Conservation (phyloP, 768 basidiomycete genomes). For the Tremella yokohamensis region DNA sequence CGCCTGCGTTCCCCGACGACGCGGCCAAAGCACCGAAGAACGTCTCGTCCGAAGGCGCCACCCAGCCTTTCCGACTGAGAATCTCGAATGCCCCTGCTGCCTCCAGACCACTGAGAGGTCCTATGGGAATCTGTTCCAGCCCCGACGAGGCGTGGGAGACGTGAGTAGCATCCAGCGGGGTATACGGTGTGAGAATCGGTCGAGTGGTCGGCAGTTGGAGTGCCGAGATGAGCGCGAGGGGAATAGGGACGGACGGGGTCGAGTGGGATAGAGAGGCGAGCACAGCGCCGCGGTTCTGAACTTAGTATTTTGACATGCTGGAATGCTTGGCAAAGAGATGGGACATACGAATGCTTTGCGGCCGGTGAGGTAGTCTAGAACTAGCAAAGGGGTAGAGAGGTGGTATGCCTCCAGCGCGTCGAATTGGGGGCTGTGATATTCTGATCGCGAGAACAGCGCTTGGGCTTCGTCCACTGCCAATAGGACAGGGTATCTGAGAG, state of each 20-base stretch:
- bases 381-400: slow-evolving; percentile 69
- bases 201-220: slow-evolving; percentile 56
- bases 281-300: slow-evolving; percentile 70
- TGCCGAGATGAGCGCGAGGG: slow-evolving; percentile 64
- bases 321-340: not conserved
- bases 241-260: slow-evolving; percentile 60
- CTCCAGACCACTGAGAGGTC: slow-evolving; percentile 61
- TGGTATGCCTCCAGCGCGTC: slow-evolving; percentile 68
- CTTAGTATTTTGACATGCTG: too few species aligned
- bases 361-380: slow-evolving; percentile 77
- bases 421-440: slow-evolving; percentile 73
- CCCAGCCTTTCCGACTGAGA: slow-evolving; percentile 63
- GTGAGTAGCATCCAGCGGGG: slow-evolving; percentile 57
- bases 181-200: slow-evolving; percentile 57
- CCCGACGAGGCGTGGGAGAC: slow-evolving; percentile 58
- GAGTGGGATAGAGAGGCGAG: slow-evolving; percentile 67
- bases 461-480: slow-evolving; percentile 87
- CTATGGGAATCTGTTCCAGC: slow-evolving; percentile 60
- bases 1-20: slow-evolving; percentile 1
- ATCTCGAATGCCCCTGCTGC: slow-evolving; percentile 71
- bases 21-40: slow-evolving; percentile 73
- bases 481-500: slow-evolving; percentile 66
- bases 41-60: slow-evolving; percentile 59
- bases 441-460: slow-evolving; percentile 63
- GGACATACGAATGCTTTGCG: slow-evolving; percentile 63